Evolutionary conservation across 441 rosid genomes (phyloP).

Genomic region (Croton setiger): DNA sequence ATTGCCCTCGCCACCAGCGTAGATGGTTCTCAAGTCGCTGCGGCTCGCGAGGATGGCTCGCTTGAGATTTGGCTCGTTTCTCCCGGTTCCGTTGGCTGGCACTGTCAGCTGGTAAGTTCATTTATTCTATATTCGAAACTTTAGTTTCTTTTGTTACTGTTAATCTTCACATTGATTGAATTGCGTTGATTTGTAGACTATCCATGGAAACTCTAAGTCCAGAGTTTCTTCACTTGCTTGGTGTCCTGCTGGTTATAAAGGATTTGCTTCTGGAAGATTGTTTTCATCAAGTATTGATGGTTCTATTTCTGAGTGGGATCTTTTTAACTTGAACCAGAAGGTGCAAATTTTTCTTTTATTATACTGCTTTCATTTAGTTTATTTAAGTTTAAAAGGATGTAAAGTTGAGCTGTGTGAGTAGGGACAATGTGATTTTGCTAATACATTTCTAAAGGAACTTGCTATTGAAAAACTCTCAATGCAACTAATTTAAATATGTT

Average conservation of each 20-base stretch:
- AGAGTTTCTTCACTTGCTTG: slow-evolving; percentile 79
- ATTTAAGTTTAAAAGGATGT: no score
- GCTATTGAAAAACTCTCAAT: no score
- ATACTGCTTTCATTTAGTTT: not conserved
- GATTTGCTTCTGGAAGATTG: slow-evolving; percentile 52
- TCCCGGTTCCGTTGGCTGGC: slow-evolving; percentile 90
- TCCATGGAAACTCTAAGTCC: slow-evolving; percentile 74
- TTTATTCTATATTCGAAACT: no score
- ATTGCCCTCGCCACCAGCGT: slow-evolving; percentile 79
- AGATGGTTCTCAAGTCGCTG: slow-evolving; percentile 73
- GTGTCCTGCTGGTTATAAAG: slow-evolving; percentile 50
- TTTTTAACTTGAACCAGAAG: slow-evolving; percentile 81
- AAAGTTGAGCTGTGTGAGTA: no score
- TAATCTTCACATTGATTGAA: not conserved
- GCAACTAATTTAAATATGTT: not conserved
- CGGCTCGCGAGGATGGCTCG: slow-evolving; percentile 89
- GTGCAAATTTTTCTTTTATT: slow-evolving; percentile 15
- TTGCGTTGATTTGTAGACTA: slow-evolving; percentile 38
- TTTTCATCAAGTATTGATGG: slow-evolving; percentile 90
- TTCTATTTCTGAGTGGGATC: slow-evolving; percentile 83
- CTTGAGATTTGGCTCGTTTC: slow-evolving; percentile 96
- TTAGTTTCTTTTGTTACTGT: no score
- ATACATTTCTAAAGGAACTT: no score
- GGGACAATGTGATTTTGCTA: no score
- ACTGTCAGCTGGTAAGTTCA: slow-evolving; percentile 74